Percentiles rank a stretch among this genome's conserved stretches.
phyloP scores from a whole-genome alignment of 2,329 filamentous ascomycete species.

The Penicillium freii region DNA sequence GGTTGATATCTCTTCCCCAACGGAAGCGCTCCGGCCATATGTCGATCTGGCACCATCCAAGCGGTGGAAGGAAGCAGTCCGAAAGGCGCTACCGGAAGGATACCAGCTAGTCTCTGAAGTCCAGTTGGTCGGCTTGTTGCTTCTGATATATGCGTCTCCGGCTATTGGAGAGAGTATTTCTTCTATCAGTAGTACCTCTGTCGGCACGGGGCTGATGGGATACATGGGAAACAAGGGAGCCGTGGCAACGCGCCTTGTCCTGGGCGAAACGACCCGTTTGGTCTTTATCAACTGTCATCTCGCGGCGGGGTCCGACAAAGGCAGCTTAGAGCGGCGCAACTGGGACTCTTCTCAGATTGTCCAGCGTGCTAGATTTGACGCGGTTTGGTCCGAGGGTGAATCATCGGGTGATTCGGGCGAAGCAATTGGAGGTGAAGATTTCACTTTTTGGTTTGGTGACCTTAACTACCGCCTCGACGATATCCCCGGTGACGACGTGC shows the following conservation, averaged over 20 bases:
- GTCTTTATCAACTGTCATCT: conserved; percentile 92
- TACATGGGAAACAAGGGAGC: conserved; percentile 97
- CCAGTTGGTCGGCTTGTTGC: conserved; percentile 79
- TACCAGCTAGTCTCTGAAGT: conserved; percentile 77
- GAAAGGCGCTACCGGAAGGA: conserved; percentile 69
- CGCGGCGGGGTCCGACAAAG: conserved; percentile 77
- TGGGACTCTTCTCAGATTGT: conserved; percentile 85
- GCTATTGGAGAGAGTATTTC: conserved; percentile 71
- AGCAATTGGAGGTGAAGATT: conserved; percentile 83
- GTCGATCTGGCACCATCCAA: conserved; percentile 68
- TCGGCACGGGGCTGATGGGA: conserved; percentile 86
- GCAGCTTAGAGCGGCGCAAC: conserved; percentile 75
- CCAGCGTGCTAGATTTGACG: conserved; percentile 72
- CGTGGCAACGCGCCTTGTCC: conserved; percentile 73
- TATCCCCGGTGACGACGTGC: conserved; percentile 85
- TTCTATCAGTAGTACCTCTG: conserved; percentile 75
- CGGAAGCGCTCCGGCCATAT: conserved; percentile 75
- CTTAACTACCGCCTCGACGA: conserved; percentile 90
- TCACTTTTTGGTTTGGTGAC: conserved; percentile 95
- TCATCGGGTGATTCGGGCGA: conserved; percentile 57
- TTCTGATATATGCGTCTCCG: conserved; percentile 82
- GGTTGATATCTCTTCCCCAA: conserved; percentile 76
- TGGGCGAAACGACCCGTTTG: conserved; percentile 85
- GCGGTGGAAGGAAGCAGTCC: conserved; percentile 77
- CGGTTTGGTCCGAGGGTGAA: conserved; percentile 64